These are phyloP conservation scores for Eucalyptus tenuipes DNA, from an alignment of 345 rosid genomes.

Conservation along the genomic window DNA sequence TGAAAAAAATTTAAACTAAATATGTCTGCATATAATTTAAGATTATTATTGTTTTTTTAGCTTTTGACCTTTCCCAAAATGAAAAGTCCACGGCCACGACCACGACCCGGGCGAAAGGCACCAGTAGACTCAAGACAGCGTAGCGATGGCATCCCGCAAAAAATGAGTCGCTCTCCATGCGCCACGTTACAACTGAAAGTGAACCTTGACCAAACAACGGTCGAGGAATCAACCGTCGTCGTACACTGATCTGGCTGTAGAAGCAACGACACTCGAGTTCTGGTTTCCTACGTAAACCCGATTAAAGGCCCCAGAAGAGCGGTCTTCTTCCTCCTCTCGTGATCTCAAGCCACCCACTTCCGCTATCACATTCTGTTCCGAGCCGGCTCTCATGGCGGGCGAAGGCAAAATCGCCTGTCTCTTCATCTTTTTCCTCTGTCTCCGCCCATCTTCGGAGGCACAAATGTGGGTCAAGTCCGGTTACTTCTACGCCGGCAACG, in stretches of 20 bases:
- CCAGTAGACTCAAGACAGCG: too few species aligned
- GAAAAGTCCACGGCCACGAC: too few species aligned
- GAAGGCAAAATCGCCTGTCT: not conserved
- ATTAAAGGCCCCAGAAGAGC: not conserved
- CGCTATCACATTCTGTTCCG: not conserved
- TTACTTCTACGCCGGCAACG: constrained; percentile 1
- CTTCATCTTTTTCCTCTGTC: not conserved
- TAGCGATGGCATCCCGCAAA: not conserved
- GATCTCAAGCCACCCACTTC: not conserved
- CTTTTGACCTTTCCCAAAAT: too few species aligned
- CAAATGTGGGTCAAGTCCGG: constrained; percentile 16
- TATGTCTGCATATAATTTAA: too few species aligned
- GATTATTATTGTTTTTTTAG: too few species aligned
- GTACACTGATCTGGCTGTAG: not conserved
- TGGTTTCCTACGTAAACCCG: not conserved
- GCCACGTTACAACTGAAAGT: rapidly evolving
- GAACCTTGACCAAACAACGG: not conserved
- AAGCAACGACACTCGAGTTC: not conserved
- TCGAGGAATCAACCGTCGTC: not conserved
- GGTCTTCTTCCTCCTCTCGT: not conserved
- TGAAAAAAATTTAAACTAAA: too few species aligned
- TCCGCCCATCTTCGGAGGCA: not conserved
- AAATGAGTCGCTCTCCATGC: not conserved
- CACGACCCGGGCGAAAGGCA: too few species aligned
- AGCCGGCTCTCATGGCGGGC: not conserved